Percentiles rank a stretch among this genome's conserved stretches.
These are phyloP conservation scores for Crepidotus variabilis DNA, from an alignment of 768 basidiomycete genomes.

Conservation along the genomic window DNA sequence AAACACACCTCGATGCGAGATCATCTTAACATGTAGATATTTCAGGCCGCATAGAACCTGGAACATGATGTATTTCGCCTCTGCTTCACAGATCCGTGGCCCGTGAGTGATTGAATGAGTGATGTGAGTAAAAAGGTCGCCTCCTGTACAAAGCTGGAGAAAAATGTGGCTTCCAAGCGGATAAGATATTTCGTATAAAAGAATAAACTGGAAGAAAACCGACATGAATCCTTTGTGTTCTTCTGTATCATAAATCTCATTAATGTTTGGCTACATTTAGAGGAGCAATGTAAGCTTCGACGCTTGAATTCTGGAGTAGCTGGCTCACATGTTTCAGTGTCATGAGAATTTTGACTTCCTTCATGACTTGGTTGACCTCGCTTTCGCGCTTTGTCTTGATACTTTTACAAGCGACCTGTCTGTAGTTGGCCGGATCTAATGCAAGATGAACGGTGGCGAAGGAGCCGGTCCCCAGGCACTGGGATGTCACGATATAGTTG, in stretches of 20 bases:
- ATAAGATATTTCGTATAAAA: background rate
- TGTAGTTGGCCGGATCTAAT: constrained; percentile 54
- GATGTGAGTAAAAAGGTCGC: constrained; percentile 86
- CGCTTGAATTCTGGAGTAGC: background rate
- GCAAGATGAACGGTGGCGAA: constrained; percentile 84
- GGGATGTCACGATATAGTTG: constrained; percentile 68
- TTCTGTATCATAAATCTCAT: constrained; percentile 69
- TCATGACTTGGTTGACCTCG: constrained; percentile 63
- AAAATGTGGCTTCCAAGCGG: constrained; percentile 61
- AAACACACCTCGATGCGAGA: constrained; percentile 71
- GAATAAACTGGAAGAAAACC: constrained; percentile 10
- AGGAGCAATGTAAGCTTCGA: background rate
- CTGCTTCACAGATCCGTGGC: constrained; percentile 64
- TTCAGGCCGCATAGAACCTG: constrained; percentile 69
- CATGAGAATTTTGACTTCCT: constrained; percentile 73
- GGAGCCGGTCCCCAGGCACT: constrained; percentile 76
- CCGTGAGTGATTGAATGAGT: constrained; percentile 50
- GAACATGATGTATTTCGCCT: constrained; percentile 81
- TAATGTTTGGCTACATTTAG: constrained; percentile 68
- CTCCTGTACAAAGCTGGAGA: constrained; percentile 81
- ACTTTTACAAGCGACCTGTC: constrained; percentile 84
- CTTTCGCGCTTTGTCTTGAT: constrained; percentile 61
- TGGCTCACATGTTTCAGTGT: constrained; percentile 62
- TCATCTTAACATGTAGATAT: constrained; percentile 67
- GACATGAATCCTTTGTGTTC: constrained; percentile 58